A percentile compares a stretch with the other conserved stretches of the same genome.
Evolutionary conservation across 441 rosid species (phyloP).

Genomic region (Pelargonium australe): DNA sequence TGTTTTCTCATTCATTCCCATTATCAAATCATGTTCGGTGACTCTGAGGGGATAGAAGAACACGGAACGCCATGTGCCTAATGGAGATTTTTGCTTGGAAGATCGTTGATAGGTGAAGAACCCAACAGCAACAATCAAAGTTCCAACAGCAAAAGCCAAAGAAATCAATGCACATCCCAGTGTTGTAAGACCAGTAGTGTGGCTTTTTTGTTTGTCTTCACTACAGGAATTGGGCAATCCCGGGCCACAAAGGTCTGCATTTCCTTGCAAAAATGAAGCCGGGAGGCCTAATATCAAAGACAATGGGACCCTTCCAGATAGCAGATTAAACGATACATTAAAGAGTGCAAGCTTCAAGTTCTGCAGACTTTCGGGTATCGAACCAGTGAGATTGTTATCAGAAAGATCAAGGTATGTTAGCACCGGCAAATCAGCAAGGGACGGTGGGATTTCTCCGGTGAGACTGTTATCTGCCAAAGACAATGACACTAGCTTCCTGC

Average conservation of each 20-base stretch:
- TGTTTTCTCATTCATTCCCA: conserved; percentile 46
- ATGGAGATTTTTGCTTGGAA: conserved; percentile 42
- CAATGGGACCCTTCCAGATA: conserved; percentile 55
- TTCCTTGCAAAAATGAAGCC: conserved; percentile 84
- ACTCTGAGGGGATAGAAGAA: conserved; percentile 54
- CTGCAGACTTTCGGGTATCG: conserved; percentile 49
- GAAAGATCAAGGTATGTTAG: conserved; percentile 67
- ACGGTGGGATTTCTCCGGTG: conserved; percentile 41
- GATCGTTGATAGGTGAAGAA: conserved; percentile 37
- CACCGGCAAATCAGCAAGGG: conserved; percentile 56
- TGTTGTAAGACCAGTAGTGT: conserved; percentile 22
- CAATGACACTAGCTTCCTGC: conserved; percentile 60
- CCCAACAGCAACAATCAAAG: conserved; percentile 33
- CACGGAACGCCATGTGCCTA: conserved; percentile 43
- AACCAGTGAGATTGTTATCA: conserved; percentile 49
- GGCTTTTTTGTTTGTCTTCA: conserved; percentile 27
- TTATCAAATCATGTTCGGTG: conserved; percentile 49
- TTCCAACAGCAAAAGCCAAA: conserved; percentile 49
- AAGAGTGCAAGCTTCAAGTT: conserved; percentile 67
- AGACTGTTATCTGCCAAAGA: conserved; percentile 53
- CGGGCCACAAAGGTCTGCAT: conserved; percentile 75
- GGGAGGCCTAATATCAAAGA: conserved; percentile 62
- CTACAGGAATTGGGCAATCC: conserved; percentile 64
- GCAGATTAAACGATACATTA: conserved; percentile 54
- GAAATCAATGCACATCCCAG: conserved; percentile 52